phyloP scores from a whole-genome alignment of 2,329 filamentous ascomycete species.

The Aureobasidium sp. region DNA sequence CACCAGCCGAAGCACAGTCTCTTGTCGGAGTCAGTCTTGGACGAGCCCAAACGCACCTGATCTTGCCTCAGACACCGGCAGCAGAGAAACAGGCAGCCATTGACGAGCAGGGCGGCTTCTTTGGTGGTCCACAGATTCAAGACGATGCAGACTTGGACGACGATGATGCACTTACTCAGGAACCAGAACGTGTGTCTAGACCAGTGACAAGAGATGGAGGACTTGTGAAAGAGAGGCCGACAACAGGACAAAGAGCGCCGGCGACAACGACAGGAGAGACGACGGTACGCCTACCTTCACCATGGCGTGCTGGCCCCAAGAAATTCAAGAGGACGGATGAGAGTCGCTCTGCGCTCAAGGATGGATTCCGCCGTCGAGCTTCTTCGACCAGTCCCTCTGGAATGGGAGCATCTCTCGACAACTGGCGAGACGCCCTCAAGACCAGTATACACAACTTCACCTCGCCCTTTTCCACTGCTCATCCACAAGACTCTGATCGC shows the following conservation, averaged over 20 bases:
- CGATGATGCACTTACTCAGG: constrained; percentile 15
- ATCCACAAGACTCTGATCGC: constrained; percentile 18
- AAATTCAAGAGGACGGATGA: constrained; percentile 31
- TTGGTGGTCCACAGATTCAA: constrained; percentile 29
- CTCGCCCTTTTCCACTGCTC: constrained; percentile 22
- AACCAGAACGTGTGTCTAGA: background rate
- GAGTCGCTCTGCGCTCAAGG: constrained; percentile 34
- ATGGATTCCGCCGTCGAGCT: constrained; percentile 32
- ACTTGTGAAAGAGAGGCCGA: background rate
- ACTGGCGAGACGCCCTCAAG: constrained; percentile 25
- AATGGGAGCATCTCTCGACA: constrained; percentile 17
- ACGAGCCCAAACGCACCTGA: constrained; percentile 49
- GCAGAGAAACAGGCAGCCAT: constrained; percentile 53
- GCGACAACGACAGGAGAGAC: background rate
- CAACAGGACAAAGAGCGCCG: background rate
- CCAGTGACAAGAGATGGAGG: constrained; percentile 1
- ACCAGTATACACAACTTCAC: constrained; percentile 24
- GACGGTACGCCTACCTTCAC: constrained; percentile 34
- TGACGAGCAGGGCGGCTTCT: constrained; percentile 43
- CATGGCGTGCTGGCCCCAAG: constrained; percentile 37
- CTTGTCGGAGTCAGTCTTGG: constrained; percentile 55
- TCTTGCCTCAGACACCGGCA: constrained; percentile 50
- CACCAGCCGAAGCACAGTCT: constrained; percentile 34
- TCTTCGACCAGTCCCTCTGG: constrained; percentile 24
- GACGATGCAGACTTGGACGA: constrained; percentile 16